Evolutionary conservation across 768 basidiomycete genomes (phyloP).

Genomic region (Suillus weaverae): DNA sequence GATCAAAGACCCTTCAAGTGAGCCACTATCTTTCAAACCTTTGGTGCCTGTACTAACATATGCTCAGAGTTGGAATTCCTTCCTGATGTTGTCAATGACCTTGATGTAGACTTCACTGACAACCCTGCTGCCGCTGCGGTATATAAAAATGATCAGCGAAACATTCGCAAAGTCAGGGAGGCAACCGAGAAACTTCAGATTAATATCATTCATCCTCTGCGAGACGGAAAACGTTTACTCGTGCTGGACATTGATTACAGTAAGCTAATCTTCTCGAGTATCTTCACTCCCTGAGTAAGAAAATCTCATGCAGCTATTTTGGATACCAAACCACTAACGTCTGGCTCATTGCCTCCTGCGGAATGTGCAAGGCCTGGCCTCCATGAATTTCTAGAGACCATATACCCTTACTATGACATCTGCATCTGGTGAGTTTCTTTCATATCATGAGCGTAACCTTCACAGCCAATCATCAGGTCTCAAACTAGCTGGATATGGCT

Average conservation of each 20-base stretch:
- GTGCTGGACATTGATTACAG: constrained; percentile 92
- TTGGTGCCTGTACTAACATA: not conserved
- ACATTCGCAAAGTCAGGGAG: constrained; percentile 79
- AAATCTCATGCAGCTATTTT: constrained; percentile 57
- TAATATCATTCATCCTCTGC: constrained; percentile 74
- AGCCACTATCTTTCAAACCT: constrained; percentile 17
- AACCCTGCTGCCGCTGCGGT: constrained; percentile 54
- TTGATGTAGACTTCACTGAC: constrained; percentile 78
- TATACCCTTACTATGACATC: constrained; percentile 86
- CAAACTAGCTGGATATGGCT: constrained; percentile 91
- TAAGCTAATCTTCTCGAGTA: constrained; percentile 29
- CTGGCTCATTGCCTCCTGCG: constrained; percentile 71
- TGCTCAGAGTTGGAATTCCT: constrained; percentile 57
- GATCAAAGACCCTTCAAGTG: constrained; percentile 76
- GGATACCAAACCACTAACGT: constrained; percentile 84
- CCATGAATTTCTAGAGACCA: constrained; percentile 78
- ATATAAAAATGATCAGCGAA: constrained; percentile 76
- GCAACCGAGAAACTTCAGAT: constrained; percentile 61
- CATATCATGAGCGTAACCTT: not conserved
- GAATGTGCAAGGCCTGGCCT: constrained; percentile 84
- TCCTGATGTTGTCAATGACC: constrained; percentile 75
- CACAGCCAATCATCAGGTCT: constrained; percentile 49
- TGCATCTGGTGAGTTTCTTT: constrained; percentile 67
- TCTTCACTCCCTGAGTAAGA: not conserved
- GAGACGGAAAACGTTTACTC: constrained; percentile 75